Percentiles rank a stretch among this genome's conserved stretches.
Conservation (phyloP, 2,329 filamentous ascomycete species). For the Diaporthe capsici region DNA sequence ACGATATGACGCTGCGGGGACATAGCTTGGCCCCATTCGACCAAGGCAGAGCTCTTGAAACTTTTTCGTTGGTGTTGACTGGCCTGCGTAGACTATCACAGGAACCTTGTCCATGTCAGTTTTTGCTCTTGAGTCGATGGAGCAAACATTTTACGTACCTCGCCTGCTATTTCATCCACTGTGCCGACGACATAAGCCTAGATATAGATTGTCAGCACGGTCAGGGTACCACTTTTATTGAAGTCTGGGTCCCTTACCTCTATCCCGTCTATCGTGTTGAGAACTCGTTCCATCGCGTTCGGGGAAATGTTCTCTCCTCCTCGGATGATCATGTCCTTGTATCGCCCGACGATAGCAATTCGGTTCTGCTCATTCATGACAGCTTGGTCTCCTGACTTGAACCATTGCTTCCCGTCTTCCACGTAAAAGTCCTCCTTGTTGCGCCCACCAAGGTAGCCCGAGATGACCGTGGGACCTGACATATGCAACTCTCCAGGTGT, state of each 20-base stretch:
- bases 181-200: neutral
- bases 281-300: slow-evolving; percentile 10
- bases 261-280: neutral
- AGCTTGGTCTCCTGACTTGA: slow-evolving; percentile 13
- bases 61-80: slow-evolving; percentile 1
- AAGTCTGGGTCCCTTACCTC: neutral
- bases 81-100: slow-evolving; percentile 11
- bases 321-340: slow-evolving; percentile 18
- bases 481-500: neutral
- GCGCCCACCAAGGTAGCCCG: neutral
- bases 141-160: neutral
- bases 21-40: slow-evolving; percentile 11
- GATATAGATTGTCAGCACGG: neutral
- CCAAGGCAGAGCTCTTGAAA: slow-evolving; percentile 16
- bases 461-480: neutral
- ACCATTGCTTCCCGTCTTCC: slow-evolving; percentile 5
- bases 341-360: slow-evolving; percentile 11
- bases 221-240: neutral
- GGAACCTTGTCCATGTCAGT: slow-evolving; percentile 12
- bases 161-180: slow-evolving; percentile 16
- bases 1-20: slow-evolving; percentile 22
- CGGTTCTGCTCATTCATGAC: slow-evolving; percentile 6
- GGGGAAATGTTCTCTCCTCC: slow-evolving; percentile 17
- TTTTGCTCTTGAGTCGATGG: too few relatives aligned
- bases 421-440: slow-evolving; percentile 17